Evolutionary conservation across 805 yeast species (phyloP).

Genomic region (Hanseniaspora opuntiae): DNA sequence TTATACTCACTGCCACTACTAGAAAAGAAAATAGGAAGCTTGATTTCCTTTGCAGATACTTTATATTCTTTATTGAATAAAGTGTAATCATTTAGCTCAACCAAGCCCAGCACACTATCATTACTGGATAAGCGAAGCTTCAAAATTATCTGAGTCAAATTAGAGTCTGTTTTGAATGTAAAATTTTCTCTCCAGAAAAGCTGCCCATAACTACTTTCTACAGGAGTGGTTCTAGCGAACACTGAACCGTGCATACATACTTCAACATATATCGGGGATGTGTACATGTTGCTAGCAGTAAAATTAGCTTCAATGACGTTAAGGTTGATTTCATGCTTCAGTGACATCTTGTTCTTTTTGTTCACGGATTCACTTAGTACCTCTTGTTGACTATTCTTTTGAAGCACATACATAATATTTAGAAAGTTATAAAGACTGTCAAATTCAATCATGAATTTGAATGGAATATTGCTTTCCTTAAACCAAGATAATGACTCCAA

Average conservation of each 20-base stretch:
- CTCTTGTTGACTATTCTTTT: conserved; percentile 49
- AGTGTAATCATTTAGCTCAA: background rate
- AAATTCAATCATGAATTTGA: background rate
- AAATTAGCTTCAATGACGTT: conserved; percentile 57
- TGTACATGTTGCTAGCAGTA: conserved; percentile 18
- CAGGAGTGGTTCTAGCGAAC: conserved; percentile 67
- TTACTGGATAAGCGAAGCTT: conserved; percentile 31
- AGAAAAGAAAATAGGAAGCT: background rate
- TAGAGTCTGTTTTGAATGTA: conserved; percentile 43
- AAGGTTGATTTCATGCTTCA: conserved; percentile 39
- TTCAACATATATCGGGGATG: conserved; percentile 45
- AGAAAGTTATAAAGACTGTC: background rate
- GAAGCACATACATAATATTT: conserved; percentile 61
- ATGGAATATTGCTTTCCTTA: background rate
- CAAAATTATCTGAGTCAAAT: conserved; percentile 38
- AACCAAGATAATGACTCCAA: background rate
- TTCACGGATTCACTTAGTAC: conserved; percentile 18
- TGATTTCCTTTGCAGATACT: conserved; percentile 13
- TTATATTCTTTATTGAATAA: conserved; percentile 14
- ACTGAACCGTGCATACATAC: conserved; percentile 56
- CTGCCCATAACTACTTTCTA: conserved; percentile 29
- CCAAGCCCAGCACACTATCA: background rate
- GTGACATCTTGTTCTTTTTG: conserved; percentile 31
- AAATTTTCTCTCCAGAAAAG: conserved; percentile 75
- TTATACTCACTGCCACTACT: conserved; percentile 17